Conservation (phyloP, 2,329 filamentous ascomycete species). For the Xylogone sp. region DNA sequence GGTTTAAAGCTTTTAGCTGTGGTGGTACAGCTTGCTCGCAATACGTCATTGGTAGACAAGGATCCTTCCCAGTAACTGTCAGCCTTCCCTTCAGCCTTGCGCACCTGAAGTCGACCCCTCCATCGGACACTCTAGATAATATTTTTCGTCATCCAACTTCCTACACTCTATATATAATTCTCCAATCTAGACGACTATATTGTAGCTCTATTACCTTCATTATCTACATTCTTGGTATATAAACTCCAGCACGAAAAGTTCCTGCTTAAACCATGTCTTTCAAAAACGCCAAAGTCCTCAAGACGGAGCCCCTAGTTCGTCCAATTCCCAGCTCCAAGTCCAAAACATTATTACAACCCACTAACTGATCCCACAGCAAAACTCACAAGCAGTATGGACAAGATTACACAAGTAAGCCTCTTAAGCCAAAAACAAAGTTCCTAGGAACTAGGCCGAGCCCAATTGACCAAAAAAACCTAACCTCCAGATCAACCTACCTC, state of each 20-base stretch:
- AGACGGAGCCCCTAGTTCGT: slow-evolving; percentile 41
- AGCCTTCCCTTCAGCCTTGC: background rate
- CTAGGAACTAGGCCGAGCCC: too few relatives aligned
- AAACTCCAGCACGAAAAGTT: too few relatives aligned
- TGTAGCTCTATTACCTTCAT: too few relatives aligned
- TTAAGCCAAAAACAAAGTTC: too few relatives aligned
- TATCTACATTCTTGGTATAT: too few relatives aligned
- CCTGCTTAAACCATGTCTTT: slow-evolving; percentile 36
- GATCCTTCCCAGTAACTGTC: background rate
- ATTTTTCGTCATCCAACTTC: too few relatives aligned
- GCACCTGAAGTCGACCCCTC: background rate
- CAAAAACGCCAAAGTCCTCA: slow-evolving; percentile 38
- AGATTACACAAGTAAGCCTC: slow-evolving; percentile 51
- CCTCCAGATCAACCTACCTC: slow-evolving; percentile 55
- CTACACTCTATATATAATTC: too few relatives aligned
- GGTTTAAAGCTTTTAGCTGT: background rate
- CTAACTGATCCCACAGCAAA: slow-evolving; percentile 10
- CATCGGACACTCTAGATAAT: too few relatives aligned
- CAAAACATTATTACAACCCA: slow-evolving; percentile 3
- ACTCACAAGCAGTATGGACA: slow-evolving; percentile 53
- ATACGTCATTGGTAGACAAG: background rate
- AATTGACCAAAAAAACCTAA: too few relatives aligned
- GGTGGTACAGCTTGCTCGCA: background rate
- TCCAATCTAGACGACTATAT: too few relatives aligned
- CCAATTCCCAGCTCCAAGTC: background rate